phyloP scores from a whole-genome alignment of 208 protist genomes.

The Strigomonas culicis region DNA sequence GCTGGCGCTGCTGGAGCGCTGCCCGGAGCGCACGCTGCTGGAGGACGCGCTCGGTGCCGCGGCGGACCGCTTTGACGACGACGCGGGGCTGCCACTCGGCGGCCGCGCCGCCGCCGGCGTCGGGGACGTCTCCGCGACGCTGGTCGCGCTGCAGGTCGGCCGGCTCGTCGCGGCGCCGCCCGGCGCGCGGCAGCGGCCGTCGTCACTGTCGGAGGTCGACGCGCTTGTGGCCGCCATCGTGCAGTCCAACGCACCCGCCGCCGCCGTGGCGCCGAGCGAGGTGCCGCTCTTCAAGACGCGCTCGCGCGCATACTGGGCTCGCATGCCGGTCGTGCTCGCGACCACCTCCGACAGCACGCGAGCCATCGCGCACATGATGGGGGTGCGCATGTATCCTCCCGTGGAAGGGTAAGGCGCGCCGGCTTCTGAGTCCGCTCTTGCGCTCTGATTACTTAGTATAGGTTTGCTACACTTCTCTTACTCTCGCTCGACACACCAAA shows the following conservation, averaged over 20 bases:
- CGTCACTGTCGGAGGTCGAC: background rate
- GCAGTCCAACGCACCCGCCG: background rate
- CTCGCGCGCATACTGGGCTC: constrained; percentile 36
- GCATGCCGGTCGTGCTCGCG: constrained; percentile 46
- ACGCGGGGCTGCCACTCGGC: background rate
- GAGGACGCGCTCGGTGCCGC: background rate
- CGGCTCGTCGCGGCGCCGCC: constrained; percentile 17
- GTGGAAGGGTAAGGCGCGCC: background rate
- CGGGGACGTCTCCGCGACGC: constrained; percentile 8
- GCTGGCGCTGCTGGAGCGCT: constrained; percentile 55
- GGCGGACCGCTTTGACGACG: constrained; percentile 2
- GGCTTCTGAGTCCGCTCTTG: background rate
- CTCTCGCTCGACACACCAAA: background rate
- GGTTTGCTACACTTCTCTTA: background rate
- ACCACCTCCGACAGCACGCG: constrained; percentile 52
- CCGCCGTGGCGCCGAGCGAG: background rate
- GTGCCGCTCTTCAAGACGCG: constrained; percentile 50
- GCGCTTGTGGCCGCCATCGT: too few species aligned
- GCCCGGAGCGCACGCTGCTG: constrained; percentile 29
- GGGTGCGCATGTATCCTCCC: constrained; percentile 60
- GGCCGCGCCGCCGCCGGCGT: background rate
- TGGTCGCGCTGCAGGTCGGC: constrained; percentile 33
- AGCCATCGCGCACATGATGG: constrained; percentile 45
- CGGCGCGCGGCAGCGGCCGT: background rate
- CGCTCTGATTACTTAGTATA: background rate